Base-by-base conservation (phyloP, 164 flowering plant genomes). In the Pachysandra terminalis region DNA sequence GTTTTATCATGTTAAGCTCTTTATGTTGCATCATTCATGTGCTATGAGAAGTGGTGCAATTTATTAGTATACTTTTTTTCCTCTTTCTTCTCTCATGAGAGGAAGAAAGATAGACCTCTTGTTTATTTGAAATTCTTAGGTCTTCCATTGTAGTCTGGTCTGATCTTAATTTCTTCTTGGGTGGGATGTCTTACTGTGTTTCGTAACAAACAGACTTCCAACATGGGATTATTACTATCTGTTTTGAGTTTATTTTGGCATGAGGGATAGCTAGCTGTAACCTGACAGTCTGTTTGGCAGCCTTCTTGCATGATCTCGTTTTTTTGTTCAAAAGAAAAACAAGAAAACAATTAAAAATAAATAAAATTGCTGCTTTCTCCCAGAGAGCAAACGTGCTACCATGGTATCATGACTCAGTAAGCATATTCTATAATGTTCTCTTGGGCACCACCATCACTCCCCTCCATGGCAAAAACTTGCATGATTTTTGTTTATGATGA, bases 261-360 rank as follows among this genome's bases (percentile, higher is more conserved):
- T 84, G 86, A 81, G 75, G 28, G 71, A 49, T 68, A 80, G 88
- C 85, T 84, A 88, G 96, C 93, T 91, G 97, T 84, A 79, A 79
- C 72, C 81, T 73, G 79, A 45, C 84, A 85, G 97, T 84, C 90
- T 81, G 79, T 83, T 74, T 71, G 78, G 81, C 91, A 90, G 85
- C 84, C 82, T 80, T 88, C 90, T 83, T 90, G 96, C 97, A 85
- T 90, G 97, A 91, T 85, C 87, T 71, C 27, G 26, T 63, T 71
- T 63, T 71, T 65, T 56, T 63, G 22, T 70, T 59, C 19, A 56
- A 27, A 53, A 56, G 40, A 61, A 28, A 57, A 19, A 13, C 0
- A 9, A 59, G 45, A 54, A n/a, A 24, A 52, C 13, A 24, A 40
- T 56, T 28, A 65, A 70, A 51, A 35, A 52, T 61, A 45, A n/a